Percentiles rank a stretch among this genome's conserved stretches.
These are phyloP conservation scores for Torulaspora indica DNA, from an alignment of 805 yeast species.

Conservation along the genomic window DNA sequence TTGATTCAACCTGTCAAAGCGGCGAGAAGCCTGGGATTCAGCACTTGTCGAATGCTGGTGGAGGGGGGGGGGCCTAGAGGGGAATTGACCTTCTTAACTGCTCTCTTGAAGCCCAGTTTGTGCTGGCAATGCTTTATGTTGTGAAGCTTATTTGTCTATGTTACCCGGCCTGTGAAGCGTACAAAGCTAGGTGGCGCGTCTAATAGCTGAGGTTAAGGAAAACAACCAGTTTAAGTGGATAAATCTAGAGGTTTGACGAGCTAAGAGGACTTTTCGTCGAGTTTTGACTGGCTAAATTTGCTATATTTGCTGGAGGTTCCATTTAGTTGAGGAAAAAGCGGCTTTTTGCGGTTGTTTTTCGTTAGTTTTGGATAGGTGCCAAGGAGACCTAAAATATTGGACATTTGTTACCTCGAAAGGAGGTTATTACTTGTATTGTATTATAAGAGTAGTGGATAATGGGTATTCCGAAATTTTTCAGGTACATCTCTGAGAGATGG, in stretches of 20 bases:
- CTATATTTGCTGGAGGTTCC: background rate
- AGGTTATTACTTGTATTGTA: conserved; percentile 1
- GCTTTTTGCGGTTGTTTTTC: conserved; percentile 1
- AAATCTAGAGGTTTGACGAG: background rate
- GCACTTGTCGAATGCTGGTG: too few relatives aligned
- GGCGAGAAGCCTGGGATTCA: too few relatives aligned
- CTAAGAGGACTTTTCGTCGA: background rate
- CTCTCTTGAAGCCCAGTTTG: too few relatives aligned
- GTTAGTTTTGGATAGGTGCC: background rate
- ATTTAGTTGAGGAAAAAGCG: background rate
- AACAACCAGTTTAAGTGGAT: background rate
- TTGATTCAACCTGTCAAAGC: too few relatives aligned
- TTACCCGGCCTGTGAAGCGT: background rate
- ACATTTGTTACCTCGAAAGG: background rate
- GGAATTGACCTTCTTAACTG: too few relatives aligned
- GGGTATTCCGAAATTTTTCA: conserved; percentile 97
- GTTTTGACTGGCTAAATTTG: background rate
- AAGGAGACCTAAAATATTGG: background rate
- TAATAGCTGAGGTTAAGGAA: background rate
- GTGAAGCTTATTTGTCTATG: too few relatives aligned
- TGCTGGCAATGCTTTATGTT: too few relatives aligned
- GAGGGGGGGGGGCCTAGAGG: too few relatives aligned
- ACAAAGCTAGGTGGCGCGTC: background rate
- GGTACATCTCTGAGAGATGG: conserved; percentile 98
- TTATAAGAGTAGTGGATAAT: conserved; percentile 20